Conservation (phyloP, 768 basidiomycete species). For the Russula virescens region DNA sequence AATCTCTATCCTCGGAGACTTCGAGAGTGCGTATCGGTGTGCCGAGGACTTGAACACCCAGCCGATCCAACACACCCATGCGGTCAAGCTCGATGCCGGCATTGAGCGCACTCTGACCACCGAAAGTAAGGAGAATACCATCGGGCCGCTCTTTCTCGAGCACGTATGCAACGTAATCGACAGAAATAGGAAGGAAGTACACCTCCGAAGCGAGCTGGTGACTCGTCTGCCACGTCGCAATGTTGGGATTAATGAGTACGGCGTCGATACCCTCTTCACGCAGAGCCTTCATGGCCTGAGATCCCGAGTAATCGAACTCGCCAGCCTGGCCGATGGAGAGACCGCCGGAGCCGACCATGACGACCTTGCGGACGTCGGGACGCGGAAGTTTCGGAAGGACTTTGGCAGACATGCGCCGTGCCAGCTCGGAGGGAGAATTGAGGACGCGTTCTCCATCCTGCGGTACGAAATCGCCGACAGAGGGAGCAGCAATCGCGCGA, state of each 20-base stretch:
- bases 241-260: constrained; percentile 97
- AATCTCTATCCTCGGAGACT: constrained; percentile 80
- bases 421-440: constrained; percentile 92
- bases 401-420: constrained; percentile 87
- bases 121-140: constrained; percentile 98
- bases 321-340: constrained; percentile 97
- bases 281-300: constrained; percentile 97
- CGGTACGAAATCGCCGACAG: constrained; percentile 27
- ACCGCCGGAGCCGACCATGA: constrained; percentile 95
- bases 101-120: constrained; percentile 94
- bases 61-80: constrained; percentile 87
- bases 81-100: constrained; percentile 83
- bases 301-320: constrained; percentile 99
- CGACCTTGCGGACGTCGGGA: constrained; percentile 89
- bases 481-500: constrained; percentile 29
- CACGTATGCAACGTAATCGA: no score
- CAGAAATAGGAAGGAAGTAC: constrained; percentile 76
- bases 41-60: constrained; percentile 91
- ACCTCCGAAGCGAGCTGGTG: constrained; percentile 99
- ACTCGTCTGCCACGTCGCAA: constrained; percentile 96
- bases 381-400: constrained; percentile 89
- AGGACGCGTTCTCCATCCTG: constrained; percentile 59
- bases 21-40: constrained; percentile 97
- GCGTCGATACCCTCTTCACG: constrained; percentile 99
- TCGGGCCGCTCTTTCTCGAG: constrained; percentile 94